phyloP scores from a whole-genome alignment of 306 rosid species.

The Vigna trinervia region DNA sequence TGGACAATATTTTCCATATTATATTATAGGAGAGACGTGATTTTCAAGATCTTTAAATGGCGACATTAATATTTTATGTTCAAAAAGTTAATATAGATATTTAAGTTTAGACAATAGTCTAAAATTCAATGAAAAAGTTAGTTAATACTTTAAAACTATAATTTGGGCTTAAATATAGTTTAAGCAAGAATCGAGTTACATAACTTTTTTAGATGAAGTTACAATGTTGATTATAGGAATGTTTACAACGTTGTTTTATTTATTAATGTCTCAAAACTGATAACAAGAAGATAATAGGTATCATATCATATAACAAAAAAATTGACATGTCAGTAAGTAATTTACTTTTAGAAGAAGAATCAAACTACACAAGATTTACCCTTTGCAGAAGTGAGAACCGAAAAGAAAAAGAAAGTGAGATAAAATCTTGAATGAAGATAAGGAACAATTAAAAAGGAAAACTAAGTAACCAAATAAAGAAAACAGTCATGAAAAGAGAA shows the following conservation, averaged over 20 bases:
- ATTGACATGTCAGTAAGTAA: no score
- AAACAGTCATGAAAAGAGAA: slow-evolving; percentile 48
- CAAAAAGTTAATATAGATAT: no score
- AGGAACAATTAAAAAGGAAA: slow-evolving; percentile 40
- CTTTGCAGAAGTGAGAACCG: slow-evolving; percentile 5
- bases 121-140: no score
- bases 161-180: no score
- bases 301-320: no score
- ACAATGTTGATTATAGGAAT: background rate
- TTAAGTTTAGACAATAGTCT: no score
- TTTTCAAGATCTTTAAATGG: no score
- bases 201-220: background rate
- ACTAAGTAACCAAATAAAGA: slow-evolving; percentile 41
- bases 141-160: no score
- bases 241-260: background rate
- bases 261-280: background rate
- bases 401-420: slow-evolving; percentile 30
- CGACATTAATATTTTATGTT: no score
- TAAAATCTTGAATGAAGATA: slow-evolving; percentile 36
- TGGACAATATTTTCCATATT: no score
- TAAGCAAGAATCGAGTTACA: no score
- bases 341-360: background rate
- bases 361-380: background rate
- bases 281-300: background rate
- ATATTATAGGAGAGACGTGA: no score